Conservation (phyloP, 345 rosid species). For the Bruguiera parviflora region DNA sequence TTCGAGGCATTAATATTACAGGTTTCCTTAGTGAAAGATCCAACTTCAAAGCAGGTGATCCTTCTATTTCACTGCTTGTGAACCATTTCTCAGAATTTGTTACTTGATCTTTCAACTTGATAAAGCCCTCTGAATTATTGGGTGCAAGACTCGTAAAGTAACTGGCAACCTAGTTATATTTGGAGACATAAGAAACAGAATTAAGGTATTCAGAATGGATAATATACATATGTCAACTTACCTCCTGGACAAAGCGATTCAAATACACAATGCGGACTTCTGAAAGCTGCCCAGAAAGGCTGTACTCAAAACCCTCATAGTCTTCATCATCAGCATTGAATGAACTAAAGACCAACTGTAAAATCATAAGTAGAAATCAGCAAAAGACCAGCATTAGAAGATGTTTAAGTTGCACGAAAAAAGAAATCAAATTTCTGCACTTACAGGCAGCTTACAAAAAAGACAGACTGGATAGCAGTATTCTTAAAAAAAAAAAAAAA, state of each 20-base stretch:
- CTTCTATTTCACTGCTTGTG: conserved; percentile 82
- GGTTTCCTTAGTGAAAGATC: conserved; percentile 89
- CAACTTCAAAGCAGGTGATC: conserved; percentile 90
- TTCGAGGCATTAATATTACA: conserved; percentile 92
- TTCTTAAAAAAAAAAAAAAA: no score
- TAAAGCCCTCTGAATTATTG: conserved; percentile 52
- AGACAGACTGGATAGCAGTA: no score
- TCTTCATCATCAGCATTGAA: conserved; percentile 82
- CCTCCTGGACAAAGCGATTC: conserved; percentile 99
- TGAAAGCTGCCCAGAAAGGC: conserved; percentile 87
- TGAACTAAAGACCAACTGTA: conserved; percentile 84
- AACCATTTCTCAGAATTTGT: conserved; percentile 90
- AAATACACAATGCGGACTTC: conserved; percentile 95
- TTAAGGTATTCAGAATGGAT: conserved; percentile 11
- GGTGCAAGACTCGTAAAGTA: conserved; percentile 96
- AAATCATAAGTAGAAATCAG: conserved; percentile 10
- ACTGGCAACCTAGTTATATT: conserved; percentile 55
- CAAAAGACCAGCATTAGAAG: conserved; percentile 10
- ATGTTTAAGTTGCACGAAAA: neutral
- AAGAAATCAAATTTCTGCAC: conserved; percentile 1
- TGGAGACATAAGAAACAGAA: conserved; percentile 30
- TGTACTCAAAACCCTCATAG: conserved; percentile 79
- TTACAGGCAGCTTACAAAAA: neutral
- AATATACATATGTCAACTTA: conserved; percentile 21
- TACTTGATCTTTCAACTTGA: conserved; percentile 76